Conservation (phyloP, 164 flowering plant genomes). For the Amborella trichopoda region DNA sequence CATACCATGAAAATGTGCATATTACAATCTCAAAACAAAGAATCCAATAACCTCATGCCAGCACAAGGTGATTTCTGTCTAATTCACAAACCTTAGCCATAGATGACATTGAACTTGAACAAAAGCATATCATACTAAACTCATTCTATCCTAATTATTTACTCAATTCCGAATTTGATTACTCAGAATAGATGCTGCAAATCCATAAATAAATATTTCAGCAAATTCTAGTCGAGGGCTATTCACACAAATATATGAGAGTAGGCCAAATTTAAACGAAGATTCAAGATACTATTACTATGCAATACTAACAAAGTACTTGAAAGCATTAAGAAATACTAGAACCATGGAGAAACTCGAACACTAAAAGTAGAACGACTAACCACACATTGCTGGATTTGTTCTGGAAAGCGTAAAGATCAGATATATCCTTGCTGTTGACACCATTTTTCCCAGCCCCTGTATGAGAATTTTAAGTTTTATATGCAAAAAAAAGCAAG, state of each 20-base stretch:
- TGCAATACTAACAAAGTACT: not conserved
- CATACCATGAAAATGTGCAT: too few relatives aligned
- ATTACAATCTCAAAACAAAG: too few relatives aligned
- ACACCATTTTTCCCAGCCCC: constrained; percentile 4
- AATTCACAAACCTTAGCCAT: too few relatives aligned
- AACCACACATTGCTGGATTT: constrained; percentile 77
- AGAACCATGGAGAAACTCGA: not conserved
- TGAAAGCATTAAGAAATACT: not conserved
- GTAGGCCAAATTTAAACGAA: not conserved
- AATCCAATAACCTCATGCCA: too few relatives aligned
- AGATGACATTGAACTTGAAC: too few relatives aligned
- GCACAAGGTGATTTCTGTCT: too few relatives aligned
- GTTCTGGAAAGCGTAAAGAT: constrained; percentile 53
- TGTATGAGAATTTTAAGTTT: not conserved
- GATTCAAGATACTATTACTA: not conserved
- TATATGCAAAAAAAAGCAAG: constrained; percentile 15
- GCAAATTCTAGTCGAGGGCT: not conserved
- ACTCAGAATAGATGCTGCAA: not conserved
- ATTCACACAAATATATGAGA: not conserved
- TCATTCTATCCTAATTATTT: too few relatives aligned
- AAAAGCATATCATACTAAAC: too few relatives aligned
- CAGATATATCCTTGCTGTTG: constrained; percentile 17
- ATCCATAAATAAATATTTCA: not conserved
- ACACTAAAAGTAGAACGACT: constrained; percentile 2
- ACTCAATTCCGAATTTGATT: too few relatives aligned